Evolutionary conservation across 1,139 yeast genomes (phyloP).

Genomic region (Pichia sp.): DNA sequence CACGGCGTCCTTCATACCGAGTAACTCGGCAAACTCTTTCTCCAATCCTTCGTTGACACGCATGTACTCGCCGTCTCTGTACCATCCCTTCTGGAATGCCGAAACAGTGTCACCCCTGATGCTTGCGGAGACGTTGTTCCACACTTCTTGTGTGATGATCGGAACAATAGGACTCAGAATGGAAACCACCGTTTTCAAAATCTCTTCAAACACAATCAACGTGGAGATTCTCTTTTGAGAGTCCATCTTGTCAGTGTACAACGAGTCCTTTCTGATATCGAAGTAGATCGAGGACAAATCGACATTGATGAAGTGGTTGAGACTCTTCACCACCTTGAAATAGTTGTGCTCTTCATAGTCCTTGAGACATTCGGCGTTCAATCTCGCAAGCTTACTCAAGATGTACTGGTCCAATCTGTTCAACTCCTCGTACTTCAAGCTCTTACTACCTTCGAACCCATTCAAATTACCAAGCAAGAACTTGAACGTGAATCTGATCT

Average conservation of each 20-base stretch:
- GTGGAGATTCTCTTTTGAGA: slow-evolving; percentile 59
- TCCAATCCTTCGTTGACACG: slow-evolving; percentile 33
- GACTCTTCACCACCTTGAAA: slow-evolving; percentile 54
- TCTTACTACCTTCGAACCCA: slow-evolving; percentile 31
- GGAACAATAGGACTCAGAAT: slow-evolving; percentile 83
- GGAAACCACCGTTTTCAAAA: slow-evolving; percentile 61
- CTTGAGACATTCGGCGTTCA: slow-evolving; percentile 43
- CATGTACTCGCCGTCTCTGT: slow-evolving; percentile 11
- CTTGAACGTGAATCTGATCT: slow-evolving; percentile 77
- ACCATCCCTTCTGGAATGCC: slow-evolving; percentile 47
- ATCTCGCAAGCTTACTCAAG: slow-evolving; percentile 50
- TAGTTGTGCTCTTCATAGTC: slow-evolving; percentile 62
- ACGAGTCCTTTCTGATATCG: slow-evolving; percentile 80
- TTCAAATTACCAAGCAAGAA: slow-evolving; percentile 77
- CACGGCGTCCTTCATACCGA: slow-evolving; percentile 48
- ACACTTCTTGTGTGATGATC: slow-evolving; percentile 79
- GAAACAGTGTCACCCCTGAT: slow-evolving; percentile 32
- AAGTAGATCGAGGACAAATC: slow-evolving; percentile 82
- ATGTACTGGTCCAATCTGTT: slow-evolving; percentile 64
- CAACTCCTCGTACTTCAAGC: slow-evolving; percentile 39
- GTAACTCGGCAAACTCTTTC: slow-evolving; percentile 41
- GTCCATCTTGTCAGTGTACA: slow-evolving; percentile 63
- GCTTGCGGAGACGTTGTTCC: slow-evolving; percentile 54
- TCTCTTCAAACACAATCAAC: slow-evolving; percentile 67
- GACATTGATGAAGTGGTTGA: slow-evolving; percentile 72